Base-by-base conservation (phyloP, 139 green algal species). In the Micractinium sp. region DNA sequence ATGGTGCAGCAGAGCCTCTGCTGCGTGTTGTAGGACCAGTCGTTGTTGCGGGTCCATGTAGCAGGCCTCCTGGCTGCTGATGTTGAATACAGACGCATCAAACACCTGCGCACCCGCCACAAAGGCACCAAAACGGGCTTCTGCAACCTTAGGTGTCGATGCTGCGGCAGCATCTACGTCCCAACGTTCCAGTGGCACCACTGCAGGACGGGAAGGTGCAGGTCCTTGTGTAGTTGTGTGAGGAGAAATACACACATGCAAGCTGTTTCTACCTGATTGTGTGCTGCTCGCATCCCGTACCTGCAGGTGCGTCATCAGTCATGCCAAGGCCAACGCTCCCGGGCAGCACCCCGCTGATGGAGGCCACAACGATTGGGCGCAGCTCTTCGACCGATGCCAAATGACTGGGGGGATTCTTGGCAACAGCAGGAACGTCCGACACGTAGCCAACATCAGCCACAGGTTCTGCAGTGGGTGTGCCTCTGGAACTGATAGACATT, bases 41-140 rank as follows among this genome's bases (percentile, higher is more conserved):
- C 96, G 92, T 86, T 98, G 96, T 91, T 98, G 96, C 9, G 94
- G 94, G 87, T 98, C 95, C 90, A 95, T 94, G 83, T 82, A 80
- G 9, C 81, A 25, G 9, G 92, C 90, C 60, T 96, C 93, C 5
- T 88, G 27, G 79, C 63, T 79, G 23, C 89, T 75, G 27, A 95
- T 81, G 35, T 90, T 91, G 79, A 95, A 94, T 3, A 75, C 33
- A 14, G 88, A 1, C 29, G 84, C 74, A 89, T 71, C 76, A 85
- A 95, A 96, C 18, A 81, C 23, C 36, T 91, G 91, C 5, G 91
- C 83, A 2, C 35, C 80, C 1, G 87, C 77, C 69, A 96, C 38
- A 75, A 93, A 93, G 7, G 89, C 90, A 1, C 87, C 93, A 88
- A 96, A 96, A 61, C 93, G 77, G 61, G 87, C 87, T 19, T 47